phyloP scores from a whole-genome alignment of 768 basidiomycete genomes.

The Mycena latifolia region DNA sequence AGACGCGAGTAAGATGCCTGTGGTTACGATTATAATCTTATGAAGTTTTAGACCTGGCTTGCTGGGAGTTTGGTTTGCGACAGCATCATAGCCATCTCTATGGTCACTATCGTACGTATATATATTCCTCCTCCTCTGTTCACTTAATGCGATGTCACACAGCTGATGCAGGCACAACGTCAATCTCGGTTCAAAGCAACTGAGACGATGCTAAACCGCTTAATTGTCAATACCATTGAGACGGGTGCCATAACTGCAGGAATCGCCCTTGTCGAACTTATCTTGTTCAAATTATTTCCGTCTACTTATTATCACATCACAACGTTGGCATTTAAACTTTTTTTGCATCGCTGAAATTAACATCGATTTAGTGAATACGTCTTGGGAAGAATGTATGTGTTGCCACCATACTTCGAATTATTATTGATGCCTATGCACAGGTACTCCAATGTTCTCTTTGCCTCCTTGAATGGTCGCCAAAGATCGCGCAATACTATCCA shows the following conservation, averaged over 20 bases:
- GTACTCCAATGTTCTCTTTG: conserved; percentile 2
- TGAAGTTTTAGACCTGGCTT: background rate
- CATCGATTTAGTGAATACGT: no score
- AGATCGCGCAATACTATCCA: background rate
- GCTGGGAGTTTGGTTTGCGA: background rate
- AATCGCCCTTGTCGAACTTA: background rate
- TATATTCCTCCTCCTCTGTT: no score
- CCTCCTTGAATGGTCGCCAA: conserved; percentile 1
- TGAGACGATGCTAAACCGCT: conserved; percentile 1
- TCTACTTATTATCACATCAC: no score
- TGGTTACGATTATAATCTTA: no score
- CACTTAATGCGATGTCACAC: no score
- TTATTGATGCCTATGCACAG: background rate
- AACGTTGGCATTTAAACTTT: no score
- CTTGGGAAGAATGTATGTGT: no score
- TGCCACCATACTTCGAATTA: no score
- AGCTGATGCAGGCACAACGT: no score
- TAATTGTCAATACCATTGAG: conserved; percentile 2
- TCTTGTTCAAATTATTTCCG: background rate
- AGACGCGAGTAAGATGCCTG: no score
- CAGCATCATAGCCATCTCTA: background rate
- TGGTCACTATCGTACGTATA: background rate
- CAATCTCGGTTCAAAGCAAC: background rate
- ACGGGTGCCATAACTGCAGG: conserved; percentile 6
- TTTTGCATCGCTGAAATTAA: no score